phyloP scores from a whole-genome alignment of 2,329 filamentous ascomycete genomes.

The Colletotrichum horii region DNA sequence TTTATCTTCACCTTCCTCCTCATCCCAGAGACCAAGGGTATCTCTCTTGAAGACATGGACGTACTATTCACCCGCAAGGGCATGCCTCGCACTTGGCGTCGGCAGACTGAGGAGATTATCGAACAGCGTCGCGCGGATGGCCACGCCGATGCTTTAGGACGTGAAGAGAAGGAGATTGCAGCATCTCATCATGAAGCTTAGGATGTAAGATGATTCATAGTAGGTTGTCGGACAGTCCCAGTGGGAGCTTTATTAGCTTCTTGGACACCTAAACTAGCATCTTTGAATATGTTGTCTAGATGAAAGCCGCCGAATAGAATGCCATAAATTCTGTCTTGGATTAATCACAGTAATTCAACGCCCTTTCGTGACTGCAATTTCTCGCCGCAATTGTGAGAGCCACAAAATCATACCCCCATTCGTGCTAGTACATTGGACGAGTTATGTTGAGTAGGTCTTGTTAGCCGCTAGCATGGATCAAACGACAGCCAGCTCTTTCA shows the following conservation, averaged over 20 bases:
- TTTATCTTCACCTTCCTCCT: slow-evolving; percentile 32
- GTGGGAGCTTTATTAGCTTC: neutral
- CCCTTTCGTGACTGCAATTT: neutral
- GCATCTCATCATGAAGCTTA: neutral
- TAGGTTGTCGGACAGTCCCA: neutral
- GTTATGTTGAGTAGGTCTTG: neutral
- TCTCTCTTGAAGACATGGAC: slow-evolving; percentile 31
- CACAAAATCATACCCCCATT: neutral
- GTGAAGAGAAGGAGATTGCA: neutral
- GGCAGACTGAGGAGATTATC: slow-evolving; percentile 16
- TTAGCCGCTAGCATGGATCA: rapidly evolving
- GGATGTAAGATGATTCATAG: neutral
- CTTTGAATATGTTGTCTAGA: neutral
- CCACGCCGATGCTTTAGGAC: neutral
- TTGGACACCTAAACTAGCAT: rapidly evolving
- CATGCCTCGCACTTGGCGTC: neutral
- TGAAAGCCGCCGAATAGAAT: too few relatives aligned
- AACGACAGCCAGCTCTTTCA: neutral
- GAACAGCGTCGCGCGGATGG: slow-evolving; percentile 24
- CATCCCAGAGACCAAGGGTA: slow-evolving; percentile 29
- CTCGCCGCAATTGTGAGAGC: neutral
- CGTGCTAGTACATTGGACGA: neutral
- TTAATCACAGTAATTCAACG: neutral
- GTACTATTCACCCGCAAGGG: slow-evolving; percentile 24
- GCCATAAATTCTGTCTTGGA: too few relatives aligned